These are phyloP conservation scores for Saccharomycopsis sp. DNA, from an alignment of 805 yeast genomes.

Conservation along the genomic window DNA sequence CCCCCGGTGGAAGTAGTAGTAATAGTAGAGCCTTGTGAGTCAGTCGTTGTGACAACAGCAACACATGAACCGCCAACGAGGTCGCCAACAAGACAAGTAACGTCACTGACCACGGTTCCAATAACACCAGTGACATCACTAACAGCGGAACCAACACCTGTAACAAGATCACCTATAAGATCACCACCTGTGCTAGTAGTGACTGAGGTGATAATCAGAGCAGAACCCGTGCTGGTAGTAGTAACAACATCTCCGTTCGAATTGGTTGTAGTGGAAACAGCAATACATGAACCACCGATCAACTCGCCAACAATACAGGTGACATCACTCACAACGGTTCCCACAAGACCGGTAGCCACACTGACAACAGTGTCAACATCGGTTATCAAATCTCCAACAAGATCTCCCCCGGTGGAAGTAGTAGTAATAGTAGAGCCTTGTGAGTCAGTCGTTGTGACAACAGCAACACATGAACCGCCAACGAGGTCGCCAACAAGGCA, in stretches of 20 bases:
- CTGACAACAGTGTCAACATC: neutral
- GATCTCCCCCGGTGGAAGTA: neutral
- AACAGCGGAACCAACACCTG: neutral
- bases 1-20: no score
- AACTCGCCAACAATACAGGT: neutral
- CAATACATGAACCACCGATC: neutral
- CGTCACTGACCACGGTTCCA: neutral
- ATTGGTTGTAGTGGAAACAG: neutral
- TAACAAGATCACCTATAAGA: neutral
- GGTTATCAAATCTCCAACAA: neutral
- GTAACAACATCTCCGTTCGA: neutral
- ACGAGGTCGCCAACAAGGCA: neutral
- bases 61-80: neutral
- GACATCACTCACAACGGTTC: neutral
- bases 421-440: neutral
- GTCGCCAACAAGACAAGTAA: neutral
- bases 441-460: neutral
- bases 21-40: no score
- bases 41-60: no score
- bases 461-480: neutral
- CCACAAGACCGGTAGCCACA: neutral
- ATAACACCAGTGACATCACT: neutral
- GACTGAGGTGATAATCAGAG: neutral
- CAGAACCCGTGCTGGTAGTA: neutral
- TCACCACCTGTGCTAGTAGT: neutral